These are phyloP conservation scores for Cordia subcordata DNA, from an alignment of 257 asterid species.

Conservation along the genomic window DNA sequence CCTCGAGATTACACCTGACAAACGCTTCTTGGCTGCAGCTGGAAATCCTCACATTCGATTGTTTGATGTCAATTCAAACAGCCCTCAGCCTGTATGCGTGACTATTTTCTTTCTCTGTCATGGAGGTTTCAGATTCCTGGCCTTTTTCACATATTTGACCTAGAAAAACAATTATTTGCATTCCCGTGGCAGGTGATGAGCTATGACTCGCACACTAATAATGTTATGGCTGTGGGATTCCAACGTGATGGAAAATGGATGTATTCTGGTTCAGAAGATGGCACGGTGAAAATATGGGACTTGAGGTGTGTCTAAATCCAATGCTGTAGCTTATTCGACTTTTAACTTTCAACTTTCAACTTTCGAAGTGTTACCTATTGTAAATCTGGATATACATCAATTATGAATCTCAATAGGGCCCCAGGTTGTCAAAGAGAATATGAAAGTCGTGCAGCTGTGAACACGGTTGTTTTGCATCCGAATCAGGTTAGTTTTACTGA, in stretches of 20 bases:
- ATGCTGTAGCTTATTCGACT: too few relatives aligned
- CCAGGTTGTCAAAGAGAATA: conserved; percentile 99
- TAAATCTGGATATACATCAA: conserved; percentile 7
- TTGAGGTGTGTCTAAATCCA: conserved; percentile 42
- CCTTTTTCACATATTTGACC: conserved; percentile 1
- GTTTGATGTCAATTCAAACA: conserved; percentile 79
- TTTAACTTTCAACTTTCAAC: too few relatives aligned
- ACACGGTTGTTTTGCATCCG: conserved; percentile 96
- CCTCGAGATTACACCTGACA: conserved; percentile 94
- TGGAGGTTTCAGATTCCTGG: neutral
- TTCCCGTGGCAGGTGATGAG: conserved; percentile 65
- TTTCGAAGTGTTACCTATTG: neutral
- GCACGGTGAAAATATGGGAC: conserved; percentile 98
- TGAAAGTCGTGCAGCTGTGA: conserved; percentile 98
- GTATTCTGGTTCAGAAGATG: conserved; percentile 99
- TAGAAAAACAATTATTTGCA: conserved; percentile 4
- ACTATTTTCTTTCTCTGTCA: conserved; percentile 2
- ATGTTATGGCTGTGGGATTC: conserved; percentile 98
- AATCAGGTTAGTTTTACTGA: conserved; percentile 55
- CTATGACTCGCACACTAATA: conserved; percentile 94
- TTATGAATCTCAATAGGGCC: conserved; percentile 54
- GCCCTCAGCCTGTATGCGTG: conserved; percentile 75
- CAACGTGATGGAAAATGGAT: conserved; percentile 98
- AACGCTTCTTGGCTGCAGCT: conserved; percentile 85
- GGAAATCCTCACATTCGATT: conserved; percentile 98